A percentile compares a stretch with the other conserved stretches of the same genome.
Conservation (phyloP, 176 grass and related monocot species). For the Dactylis glomerata region DNA sequence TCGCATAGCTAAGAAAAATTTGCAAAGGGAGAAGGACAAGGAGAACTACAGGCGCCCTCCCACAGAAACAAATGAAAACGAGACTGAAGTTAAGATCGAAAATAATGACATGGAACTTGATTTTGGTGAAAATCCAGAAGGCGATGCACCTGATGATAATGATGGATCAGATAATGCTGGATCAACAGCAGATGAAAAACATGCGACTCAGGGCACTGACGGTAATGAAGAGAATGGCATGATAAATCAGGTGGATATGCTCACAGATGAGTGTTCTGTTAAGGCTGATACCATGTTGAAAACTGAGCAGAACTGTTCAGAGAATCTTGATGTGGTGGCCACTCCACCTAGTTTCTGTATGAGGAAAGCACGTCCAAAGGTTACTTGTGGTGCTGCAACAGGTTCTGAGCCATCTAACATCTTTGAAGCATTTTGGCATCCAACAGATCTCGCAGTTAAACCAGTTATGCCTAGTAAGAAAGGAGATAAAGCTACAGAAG, state of each 20-base stretch:
- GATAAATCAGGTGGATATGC: constrained; percentile 54
- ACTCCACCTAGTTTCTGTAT: constrained; percentile 60
- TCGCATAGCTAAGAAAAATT: constrained; percentile 91
- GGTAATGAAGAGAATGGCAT: constrained; percentile 55
- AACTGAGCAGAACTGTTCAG: constrained; percentile 44
- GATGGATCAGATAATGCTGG: constrained; percentile 61
- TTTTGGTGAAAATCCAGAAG: constrained; percentile 90
- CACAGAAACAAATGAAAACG: constrained; percentile 55
- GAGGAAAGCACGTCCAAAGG: constrained; percentile 67
- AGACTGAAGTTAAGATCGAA: constrained; percentile 72
- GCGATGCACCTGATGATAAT: constrained; percentile 66
- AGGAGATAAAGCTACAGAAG: constrained; percentile 64
- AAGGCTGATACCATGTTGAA: constrained; percentile 44
- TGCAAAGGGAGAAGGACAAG: constrained; percentile 88
- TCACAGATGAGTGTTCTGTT: constrained; percentile 46
- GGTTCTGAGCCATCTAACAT: constrained; percentile 65
- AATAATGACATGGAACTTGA: constrained; percentile 97
- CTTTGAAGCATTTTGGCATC: constrained; percentile 84
- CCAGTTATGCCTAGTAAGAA: constrained; percentile 95
- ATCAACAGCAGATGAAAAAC: constrained; percentile 43
- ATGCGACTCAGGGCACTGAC: constrained; percentile 37
- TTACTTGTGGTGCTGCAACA: constrained; percentile 35
- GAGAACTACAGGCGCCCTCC: constrained; percentile 82
- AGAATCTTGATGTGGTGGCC: constrained; percentile 49
- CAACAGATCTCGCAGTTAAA: constrained; percentile 88